phyloP scores from a whole-genome alignment of 345 rosid genomes.

The Eucalyptus fibrosa region DNA sequence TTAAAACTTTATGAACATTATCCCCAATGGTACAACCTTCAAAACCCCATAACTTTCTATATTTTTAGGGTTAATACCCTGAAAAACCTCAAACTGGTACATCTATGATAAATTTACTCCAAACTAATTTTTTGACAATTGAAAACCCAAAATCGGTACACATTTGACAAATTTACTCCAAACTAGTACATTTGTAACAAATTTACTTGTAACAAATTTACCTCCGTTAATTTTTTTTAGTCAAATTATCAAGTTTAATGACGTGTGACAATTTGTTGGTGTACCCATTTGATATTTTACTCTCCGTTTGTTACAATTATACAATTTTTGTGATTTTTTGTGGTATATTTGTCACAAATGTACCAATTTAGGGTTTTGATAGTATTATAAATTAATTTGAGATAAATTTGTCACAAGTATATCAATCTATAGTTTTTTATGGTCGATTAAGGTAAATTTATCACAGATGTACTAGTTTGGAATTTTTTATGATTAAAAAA shows the following conservation, averaged over 20 bases:
- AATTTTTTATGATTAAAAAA: fast-evolving
- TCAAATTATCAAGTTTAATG: no score
- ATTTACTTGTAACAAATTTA: fast-evolving
- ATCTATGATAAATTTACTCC: fast-evolving
- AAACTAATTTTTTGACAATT: fast-evolving
- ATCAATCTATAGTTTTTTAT: fast-evolving
- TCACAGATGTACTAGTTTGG: fast-evolving
- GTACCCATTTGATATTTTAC: fast-evolving
- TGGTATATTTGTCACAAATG: no score
- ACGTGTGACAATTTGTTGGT: fast-evolving
- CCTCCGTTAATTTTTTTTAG: fast-evolving
- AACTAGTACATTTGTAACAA: fast-evolving
- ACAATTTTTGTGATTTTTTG: no score
- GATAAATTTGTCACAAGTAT: fast-evolving
- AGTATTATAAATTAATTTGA: fast-evolving
- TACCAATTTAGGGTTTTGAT: fast-evolving
- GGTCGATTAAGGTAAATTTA: fast-evolving
- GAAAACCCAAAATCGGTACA: fast-evolving
- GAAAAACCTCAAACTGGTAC: fast-evolving
- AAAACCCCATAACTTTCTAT: no score
- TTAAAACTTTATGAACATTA: no score
- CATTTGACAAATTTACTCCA: fast-evolving
- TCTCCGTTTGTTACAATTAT: fast-evolving
- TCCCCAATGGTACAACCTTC: no score
- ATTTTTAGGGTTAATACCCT: fast-evolving